These are phyloP conservation scores for Stagonosporopsis tanaceti DNA, from an alignment of 2,329 filamentous ascomycete species.

Conservation along the genomic window DNA sequence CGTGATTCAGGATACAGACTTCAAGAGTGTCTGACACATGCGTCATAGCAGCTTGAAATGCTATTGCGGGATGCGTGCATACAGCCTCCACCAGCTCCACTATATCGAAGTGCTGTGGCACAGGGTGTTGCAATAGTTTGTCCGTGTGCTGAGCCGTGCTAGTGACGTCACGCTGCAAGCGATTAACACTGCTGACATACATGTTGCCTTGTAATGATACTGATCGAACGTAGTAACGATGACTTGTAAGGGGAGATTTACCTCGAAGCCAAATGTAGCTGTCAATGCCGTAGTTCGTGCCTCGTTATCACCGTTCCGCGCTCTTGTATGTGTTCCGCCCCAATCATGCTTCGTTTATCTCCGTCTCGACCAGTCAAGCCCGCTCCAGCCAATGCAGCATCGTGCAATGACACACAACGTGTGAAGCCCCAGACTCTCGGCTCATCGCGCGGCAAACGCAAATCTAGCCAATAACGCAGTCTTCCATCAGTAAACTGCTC, in stretches of 20 bases:
- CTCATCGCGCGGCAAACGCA: background rate
- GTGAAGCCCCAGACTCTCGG: constrained; percentile 6
- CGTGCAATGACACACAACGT: background rate
- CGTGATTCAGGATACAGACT: background rate
- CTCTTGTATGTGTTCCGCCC: background rate
- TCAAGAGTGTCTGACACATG: background rate
- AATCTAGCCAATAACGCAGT: background rate
- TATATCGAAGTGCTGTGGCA: background rate
- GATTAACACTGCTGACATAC: constrained; percentile 1
- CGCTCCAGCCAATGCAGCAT: constrained; percentile 9
- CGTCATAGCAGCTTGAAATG: background rate
- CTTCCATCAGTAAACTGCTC: constrained; percentile 2
- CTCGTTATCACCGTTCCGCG: background rate
- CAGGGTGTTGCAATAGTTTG: background rate
- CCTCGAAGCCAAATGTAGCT: constrained; percentile 7
- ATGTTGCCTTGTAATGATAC: background rate
- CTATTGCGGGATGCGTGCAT: background rate
- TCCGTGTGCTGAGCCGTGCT: background rate
- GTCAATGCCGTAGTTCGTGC: constrained; percentile 3
- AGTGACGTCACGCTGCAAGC: constrained; percentile 9
- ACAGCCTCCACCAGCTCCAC: background rate
- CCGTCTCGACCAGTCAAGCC: background rate
- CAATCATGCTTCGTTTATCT: constrained; percentile 5
- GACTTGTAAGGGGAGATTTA: constrained; percentile 4
- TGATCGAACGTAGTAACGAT: background rate